These are phyloP conservation scores for Cyberlindnera lachancei DNA, from an alignment of 805 yeast species.

Conservation along the genomic window DNA sequence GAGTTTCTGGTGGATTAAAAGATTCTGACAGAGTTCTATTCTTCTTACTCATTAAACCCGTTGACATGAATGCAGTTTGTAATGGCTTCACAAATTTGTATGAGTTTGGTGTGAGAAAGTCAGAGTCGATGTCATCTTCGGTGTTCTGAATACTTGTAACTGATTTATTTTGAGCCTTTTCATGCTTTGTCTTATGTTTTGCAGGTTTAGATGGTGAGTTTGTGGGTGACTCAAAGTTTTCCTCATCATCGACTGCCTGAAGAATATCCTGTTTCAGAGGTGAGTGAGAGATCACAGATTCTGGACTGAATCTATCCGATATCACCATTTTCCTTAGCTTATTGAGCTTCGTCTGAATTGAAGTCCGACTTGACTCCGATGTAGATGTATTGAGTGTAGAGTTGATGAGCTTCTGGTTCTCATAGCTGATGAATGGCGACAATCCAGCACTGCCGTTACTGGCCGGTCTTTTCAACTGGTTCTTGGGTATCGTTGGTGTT, in stretches of 20 bases:
- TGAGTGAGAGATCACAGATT: constrained; percentile 15
- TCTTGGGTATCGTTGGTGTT: constrained; percentile 16
- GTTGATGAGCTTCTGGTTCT: too few species aligned
- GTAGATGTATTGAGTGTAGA: too few species aligned
- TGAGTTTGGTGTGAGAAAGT: constrained; percentile 43
- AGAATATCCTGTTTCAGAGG: constrained; percentile 23
- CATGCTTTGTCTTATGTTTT: constrained; percentile 20
- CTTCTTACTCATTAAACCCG: constrained; percentile 64
- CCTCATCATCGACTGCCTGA: constrained; percentile 8
- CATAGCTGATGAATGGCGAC: constrained; percentile 23
- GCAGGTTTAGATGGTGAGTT: constrained; percentile 28
- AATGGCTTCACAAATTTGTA: constrained; percentile 74
- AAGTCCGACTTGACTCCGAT: constrained; percentile 26
- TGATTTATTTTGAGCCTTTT: constrained; percentile 8
- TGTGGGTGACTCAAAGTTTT: constrained; percentile 17
- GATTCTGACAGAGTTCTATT: constrained; percentile 32
- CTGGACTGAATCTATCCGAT: constrained; percentile 14
- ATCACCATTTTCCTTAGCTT: constrained; percentile 24
- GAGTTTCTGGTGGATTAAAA: constrained; percentile 52
- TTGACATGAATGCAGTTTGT: constrained; percentile 73
- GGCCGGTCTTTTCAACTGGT: constrained; percentile 22
- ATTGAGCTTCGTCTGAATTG: constrained; percentile 20
- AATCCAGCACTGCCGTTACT: constrained; percentile 19
- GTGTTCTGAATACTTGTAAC: constrained; percentile 6
- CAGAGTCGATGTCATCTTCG: constrained; percentile 7